Conservation (phyloP, 192 early-diverging fungal species). For the Gigaspora rosea region DNA sequence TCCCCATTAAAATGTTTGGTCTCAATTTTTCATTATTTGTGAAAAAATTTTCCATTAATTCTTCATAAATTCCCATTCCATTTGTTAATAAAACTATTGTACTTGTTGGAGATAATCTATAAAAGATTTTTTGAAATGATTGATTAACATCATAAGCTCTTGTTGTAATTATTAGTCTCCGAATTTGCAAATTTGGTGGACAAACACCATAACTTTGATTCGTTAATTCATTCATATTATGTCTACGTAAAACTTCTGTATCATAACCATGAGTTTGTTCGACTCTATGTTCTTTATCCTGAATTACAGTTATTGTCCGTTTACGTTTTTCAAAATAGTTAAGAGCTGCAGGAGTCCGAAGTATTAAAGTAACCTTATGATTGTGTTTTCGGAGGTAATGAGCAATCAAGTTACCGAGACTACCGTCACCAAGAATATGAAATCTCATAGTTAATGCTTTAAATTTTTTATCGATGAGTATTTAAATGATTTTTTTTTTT, state of each 20-base stretch:
- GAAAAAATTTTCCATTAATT: conserved; percentile 14
- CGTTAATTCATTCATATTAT: not conserved
- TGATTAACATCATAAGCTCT: not conserved
- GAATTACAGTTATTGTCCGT: not conserved
- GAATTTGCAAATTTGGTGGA: not conserved
- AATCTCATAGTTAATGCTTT: conserved; percentile 24
- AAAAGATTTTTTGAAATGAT: conserved; percentile 18
- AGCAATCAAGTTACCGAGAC: conserved; percentile 68
- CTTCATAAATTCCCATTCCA: conserved; percentile 23
- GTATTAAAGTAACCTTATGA: conserved; percentile 57
- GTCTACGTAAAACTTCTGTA: not conserved
- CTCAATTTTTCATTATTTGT: not conserved
- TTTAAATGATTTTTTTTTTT: no score
- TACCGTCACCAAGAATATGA: conserved; percentile 73
- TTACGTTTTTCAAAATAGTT: not conserved
- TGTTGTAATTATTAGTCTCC: not conserved
- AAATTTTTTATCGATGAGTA: no score
- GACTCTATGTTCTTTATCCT: not conserved
- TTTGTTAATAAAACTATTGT: conserved; percentile 14
- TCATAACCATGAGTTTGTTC: conserved; percentile 10
- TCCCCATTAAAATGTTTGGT: conserved; percentile 18
- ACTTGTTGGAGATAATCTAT: conserved; percentile 8
- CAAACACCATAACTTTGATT: not conserved
- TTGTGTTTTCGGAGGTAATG: conserved; percentile 49
- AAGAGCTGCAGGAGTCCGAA: conserved; percentile 36